These are phyloP conservation scores for Tieghemiomyces parasiticus DNA, from an alignment of 192 early-diverging fungal genomes.

Conservation along the genomic window DNA sequence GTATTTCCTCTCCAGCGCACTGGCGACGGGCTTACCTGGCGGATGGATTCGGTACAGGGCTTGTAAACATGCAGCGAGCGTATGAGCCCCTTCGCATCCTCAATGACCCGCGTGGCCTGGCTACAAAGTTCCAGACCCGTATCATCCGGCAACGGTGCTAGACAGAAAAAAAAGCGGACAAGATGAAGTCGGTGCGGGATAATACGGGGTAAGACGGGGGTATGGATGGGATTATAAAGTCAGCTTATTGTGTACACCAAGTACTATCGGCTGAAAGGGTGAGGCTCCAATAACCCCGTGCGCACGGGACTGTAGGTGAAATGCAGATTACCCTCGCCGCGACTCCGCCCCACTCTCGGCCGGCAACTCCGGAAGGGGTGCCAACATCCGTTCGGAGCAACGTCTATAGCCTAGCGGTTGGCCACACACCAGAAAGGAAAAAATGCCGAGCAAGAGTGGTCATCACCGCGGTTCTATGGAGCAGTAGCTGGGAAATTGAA, in stretches of 20 bases:
- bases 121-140: constrained; percentile 22
- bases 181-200: not conserved
- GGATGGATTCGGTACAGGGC: constrained; percentile 57
- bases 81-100: constrained; percentile 34
- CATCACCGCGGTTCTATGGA: not conserved
- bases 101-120: constrained; percentile 35
- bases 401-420: not conserved
- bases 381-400: not conserved
- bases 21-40: constrained; percentile 25
- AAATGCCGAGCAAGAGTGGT: not conserved
- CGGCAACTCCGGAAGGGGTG: too few relatives aligned
- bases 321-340: too few relatives aligned
- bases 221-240: not conserved
- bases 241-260: not conserved
- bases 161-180: not conserved
- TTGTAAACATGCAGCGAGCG: constrained; percentile 39
- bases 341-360: too few relatives aligned
- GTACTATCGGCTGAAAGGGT: not conserved
- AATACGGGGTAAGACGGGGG: not conserved
- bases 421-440: not conserved
- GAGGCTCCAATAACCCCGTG: not conserved
- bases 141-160: not conserved
- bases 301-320: too few relatives aligned
- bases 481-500: not conserved
- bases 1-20: too few relatives aligned